Conservation (phyloP, 139 green algal genomes). For the Trebouxia sp. region DNA sequence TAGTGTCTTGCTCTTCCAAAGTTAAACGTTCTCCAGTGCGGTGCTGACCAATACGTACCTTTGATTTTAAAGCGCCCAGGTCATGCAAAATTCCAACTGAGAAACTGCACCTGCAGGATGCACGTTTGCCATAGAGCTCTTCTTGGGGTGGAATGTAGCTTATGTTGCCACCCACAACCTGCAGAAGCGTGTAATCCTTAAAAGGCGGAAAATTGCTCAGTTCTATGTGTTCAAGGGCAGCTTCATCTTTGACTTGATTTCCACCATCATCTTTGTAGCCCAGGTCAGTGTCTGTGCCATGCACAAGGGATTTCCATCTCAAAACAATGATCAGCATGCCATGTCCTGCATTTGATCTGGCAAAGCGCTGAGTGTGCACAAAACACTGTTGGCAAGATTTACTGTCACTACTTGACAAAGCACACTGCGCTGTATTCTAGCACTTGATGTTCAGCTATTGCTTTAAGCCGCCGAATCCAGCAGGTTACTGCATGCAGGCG, state of each 20-base stretch:
- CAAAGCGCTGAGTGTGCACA: no score
- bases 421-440: no score
- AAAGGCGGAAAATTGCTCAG: slow-evolving; percentile 13
- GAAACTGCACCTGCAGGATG: not conserved
- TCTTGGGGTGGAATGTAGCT: slow-evolving; percentile 38
- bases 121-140: not conserved
- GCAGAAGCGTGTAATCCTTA: slow-evolving; percentile 37
- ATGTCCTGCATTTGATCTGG: no score
- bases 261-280: slow-evolving; percentile 19
- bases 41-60: no score
- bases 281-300: not conserved
- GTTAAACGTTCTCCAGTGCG: no score
- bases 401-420: no score
- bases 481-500: not conserved
- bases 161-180: slow-evolving; percentile 47
- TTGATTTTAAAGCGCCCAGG: no score
- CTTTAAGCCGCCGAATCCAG: no score
- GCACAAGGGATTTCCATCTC: no score
- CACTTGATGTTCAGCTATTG: no score
- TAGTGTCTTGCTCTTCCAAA: not conserved
- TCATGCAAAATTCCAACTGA: not conserved
- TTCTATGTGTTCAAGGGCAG: slow-evolving; percentile 40
- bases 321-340: no score
- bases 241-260: slow-evolving; percentile 36
- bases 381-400: no score